Base-by-base conservation (phyloP, 192 early-diverging fungal genomes). In the Umbelopsis isabellina region DNA sequence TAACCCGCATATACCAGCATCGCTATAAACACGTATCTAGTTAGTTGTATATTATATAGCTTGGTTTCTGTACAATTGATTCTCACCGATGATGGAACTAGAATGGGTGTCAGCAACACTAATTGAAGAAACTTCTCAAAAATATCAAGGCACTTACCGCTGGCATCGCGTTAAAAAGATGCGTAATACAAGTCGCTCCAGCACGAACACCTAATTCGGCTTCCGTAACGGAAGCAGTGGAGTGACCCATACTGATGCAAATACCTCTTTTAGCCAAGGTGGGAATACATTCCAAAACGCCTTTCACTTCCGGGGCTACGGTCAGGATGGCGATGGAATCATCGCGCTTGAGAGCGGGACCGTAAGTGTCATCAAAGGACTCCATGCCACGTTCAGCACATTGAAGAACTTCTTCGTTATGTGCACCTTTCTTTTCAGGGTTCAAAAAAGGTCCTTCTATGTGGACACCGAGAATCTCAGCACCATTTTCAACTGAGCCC, bases 131-230 rank as follows among this genome's bases (percentile, higher is more conserved):
- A 13, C 9, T 22, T 20, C 25, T 13, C 8, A n/a, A 2, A 41
- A 15, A 22, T 33, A 12, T 15, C 15, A 3, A 66, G 27, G 27
- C 27, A 69, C 41, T 37, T 68, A 75, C 74, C 22, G 77, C 80
- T 37, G 87, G 88, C 91, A 91, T 91, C 27, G 91, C 91, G 68
- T 93, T 93, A 77, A 92, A 93, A 66, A 93, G 77, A 70, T 93
- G 91, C 0, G 91, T 93, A 46, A 93, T 87, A 76, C 88, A 87
- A 18, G 78, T 83, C 3, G 90, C 89, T 4, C 90, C 90, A 18
- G 76, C 80, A 10, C 74, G 66, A 49, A 87, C 76, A 0, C 85
- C 89, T 45, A 74, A 72, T 64, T 85, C 85, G 15, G 89, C 87
- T 69, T 86, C 82, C 8, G 82, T 83, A 16, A 86, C 81, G 18